Evolutionary conservation across 208 protist species (phyloP).

Genomic region (Trichomonas gallinae): DNA sequence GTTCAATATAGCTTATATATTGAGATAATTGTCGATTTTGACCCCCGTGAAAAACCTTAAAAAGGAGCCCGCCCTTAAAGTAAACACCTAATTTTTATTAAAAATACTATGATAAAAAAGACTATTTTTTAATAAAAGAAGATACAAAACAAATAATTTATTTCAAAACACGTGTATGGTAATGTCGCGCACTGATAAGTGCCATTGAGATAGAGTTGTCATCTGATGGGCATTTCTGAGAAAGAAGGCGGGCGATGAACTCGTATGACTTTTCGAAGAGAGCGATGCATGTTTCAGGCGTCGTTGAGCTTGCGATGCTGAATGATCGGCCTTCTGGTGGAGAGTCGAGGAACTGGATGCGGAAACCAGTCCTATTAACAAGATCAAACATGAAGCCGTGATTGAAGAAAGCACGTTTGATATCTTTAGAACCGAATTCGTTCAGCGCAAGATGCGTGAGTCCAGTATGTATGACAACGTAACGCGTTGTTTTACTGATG

Average conservation of each 20-base stretch:
- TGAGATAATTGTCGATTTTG: too few species aligned
- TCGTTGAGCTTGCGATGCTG: neutral
- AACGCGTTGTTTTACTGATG: neutral
- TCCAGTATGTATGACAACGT: neutral
- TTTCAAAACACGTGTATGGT: neutral
- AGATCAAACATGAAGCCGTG: neutral
- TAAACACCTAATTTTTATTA: too few species aligned
- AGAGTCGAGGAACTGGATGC: neutral
- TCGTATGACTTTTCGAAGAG: neutral
- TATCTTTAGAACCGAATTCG: neutral
- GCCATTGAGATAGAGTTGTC: neutral
- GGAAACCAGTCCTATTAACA: neutral
- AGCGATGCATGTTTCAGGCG: neutral
- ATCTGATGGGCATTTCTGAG: neutral
- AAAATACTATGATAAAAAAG: too few species aligned
- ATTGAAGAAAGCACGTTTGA: neutral
- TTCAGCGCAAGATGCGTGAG: neutral
- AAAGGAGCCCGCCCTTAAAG: too few species aligned
- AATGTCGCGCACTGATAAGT: neutral
- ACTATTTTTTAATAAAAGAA: neutral
- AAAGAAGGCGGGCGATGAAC: neutral
- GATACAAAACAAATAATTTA: neutral
- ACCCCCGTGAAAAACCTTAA: too few species aligned
- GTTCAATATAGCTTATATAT: too few species aligned
- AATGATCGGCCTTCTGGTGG: neutral